Conservation (phyloP, 2,329 filamentous ascomycete genomes). For the Colletotrichum simmondsii region DNA sequence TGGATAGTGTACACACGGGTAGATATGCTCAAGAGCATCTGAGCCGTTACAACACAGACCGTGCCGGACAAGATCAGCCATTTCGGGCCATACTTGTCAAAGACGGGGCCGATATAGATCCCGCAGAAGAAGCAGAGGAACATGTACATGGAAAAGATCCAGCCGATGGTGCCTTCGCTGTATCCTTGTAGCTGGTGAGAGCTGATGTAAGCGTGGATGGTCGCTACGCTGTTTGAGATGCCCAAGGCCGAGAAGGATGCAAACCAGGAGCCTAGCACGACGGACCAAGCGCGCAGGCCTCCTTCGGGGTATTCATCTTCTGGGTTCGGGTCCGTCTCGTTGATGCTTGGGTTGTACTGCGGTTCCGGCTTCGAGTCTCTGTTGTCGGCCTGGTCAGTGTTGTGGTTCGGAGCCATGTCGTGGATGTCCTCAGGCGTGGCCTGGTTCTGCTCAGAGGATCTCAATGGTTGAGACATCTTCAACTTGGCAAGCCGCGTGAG, state of each 20-base stretch:
- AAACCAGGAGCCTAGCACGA: constrained; percentile 85
- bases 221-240: constrained; percentile 81
- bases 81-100: constrained; percentile 84
- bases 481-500: too few species aligned
- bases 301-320: constrained; percentile 81
- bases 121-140: constrained; percentile 89
- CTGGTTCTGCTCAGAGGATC: background rate
- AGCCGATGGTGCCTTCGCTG: constrained; percentile 77
- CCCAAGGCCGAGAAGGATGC: constrained; percentile 81
- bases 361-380: background rate
- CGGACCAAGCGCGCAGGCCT: constrained; percentile 81
- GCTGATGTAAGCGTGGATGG: constrained; percentile 82
- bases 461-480: background rate
- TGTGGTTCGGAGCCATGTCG: background rate
- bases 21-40: constrained; percentile 79
- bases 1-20: constrained; percentile 55
- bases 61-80: constrained; percentile 78
- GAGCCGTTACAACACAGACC: constrained; percentile 67
- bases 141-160: constrained; percentile 87
- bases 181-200: constrained; percentile 77
- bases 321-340: constrained; percentile 1
- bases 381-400: background rate
- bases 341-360: too few species aligned
- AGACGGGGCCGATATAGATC: constrained; percentile 86
- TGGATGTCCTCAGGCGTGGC: background rate